phyloP scores from a whole-genome alignment of 345 rosid genomes.

The Moricandia arvensis region DNA sequence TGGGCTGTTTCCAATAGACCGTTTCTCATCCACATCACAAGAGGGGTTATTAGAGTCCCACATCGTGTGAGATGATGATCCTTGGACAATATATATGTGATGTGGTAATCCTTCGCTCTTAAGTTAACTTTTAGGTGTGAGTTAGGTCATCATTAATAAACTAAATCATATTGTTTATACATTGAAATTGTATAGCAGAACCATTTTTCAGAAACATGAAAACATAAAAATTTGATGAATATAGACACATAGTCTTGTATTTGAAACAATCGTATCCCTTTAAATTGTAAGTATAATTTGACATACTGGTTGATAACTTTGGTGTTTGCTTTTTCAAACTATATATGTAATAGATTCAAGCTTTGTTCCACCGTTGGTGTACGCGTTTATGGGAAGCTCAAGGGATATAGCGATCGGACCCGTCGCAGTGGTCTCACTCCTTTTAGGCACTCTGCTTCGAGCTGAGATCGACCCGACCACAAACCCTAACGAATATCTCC shows the following conservation, averaged over 20 bases:
- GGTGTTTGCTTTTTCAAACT: not conserved
- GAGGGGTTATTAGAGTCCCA: too few relatives aligned
- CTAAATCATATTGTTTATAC: not conserved
- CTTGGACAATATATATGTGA: too few relatives aligned
- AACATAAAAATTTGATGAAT: not conserved
- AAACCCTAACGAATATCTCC: slow-evolving; percentile 51
- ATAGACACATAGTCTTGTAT: not conserved
- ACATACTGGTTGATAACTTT: not conserved
- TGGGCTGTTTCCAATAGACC: too few relatives aligned
- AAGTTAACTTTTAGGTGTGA: too few relatives aligned
- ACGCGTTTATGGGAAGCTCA: slow-evolving; percentile 94
- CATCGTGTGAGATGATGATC: too few relatives aligned
- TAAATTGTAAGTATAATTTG: not conserved
- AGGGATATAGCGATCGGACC: slow-evolving; percentile 96
- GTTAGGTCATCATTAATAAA: too few relatives aligned
- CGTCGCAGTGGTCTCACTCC: slow-evolving; percentile 90
- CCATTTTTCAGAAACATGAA: not conserved
- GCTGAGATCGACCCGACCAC: slow-evolving; percentile 56
- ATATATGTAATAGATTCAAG: slow-evolving; percentile 58
- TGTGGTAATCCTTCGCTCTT: too few relatives aligned
- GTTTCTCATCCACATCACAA: too few relatives aligned
- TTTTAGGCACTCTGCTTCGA: slow-evolving; percentile 71
- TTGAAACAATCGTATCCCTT: not conserved
- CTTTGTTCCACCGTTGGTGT: slow-evolving; percentile 87
- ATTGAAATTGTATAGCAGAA: not conserved